Conservation (phyloP, 2,329 filamentous ascomycete genomes). For the Neonectria faginata region DNA sequence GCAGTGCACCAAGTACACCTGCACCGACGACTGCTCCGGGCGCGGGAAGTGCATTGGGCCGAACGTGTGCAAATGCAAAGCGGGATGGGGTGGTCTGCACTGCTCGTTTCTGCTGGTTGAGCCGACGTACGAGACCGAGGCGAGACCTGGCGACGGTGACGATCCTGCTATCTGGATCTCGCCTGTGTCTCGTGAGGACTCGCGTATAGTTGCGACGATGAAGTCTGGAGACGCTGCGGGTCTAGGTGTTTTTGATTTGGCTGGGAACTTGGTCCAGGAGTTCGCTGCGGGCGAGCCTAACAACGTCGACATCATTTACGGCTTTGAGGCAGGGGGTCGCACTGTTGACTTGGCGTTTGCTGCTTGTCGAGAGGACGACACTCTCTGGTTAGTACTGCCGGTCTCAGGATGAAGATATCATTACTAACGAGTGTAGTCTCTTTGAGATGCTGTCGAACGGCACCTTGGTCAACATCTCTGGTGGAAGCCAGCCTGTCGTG, state of each 20-base stretch:
- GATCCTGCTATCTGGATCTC: conserved; percentile 64
- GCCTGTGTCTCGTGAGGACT: conserved; percentile 53
- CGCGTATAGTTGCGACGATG: conserved; percentile 64
- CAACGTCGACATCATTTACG: conserved; percentile 66
- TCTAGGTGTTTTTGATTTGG: conserved; percentile 61
- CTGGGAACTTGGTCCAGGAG: conserved; percentile 60
- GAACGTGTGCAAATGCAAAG: conserved; percentile 55
- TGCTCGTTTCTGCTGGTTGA: conserved; percentile 59
- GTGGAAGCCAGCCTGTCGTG: conserved; percentile 60
- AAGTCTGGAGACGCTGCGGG: conserved; percentile 63
- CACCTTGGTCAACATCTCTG: conserved; percentile 55
- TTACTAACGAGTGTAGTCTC: conserved; percentile 51
- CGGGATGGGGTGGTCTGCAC: conserved; percentile 58
- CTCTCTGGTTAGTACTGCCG: conserved; percentile 58
- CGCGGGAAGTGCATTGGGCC: conserved; percentile 57
- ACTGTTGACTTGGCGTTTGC: conserved; percentile 62
- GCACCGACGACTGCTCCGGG: conserved; percentile 55
- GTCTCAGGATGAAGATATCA: fast-evolving
- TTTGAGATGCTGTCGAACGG: conserved; percentile 62
- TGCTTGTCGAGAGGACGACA: conserved; percentile 63
- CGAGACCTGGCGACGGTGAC: conserved; percentile 58
- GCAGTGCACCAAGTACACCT: conserved; percentile 52
- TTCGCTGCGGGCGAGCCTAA: conserved; percentile 61
- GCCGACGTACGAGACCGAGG: conserved; percentile 57
- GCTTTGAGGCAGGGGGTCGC: conserved; percentile 57